phyloP scores from a whole-genome alignment of 345 rosid species.

The Citrus inodora region DNA sequence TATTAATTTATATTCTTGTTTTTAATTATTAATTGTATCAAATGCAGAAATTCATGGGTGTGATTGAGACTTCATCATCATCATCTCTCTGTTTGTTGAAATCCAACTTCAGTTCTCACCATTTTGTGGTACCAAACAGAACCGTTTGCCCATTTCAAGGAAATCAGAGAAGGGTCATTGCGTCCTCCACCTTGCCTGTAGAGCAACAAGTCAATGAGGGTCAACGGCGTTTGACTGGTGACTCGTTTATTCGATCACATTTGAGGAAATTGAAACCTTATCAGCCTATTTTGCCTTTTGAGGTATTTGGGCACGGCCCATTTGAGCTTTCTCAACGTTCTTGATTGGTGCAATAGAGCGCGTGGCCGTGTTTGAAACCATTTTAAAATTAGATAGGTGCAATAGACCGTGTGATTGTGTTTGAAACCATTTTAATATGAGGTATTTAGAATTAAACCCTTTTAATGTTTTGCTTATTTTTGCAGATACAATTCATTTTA shows the following conservation, averaged over 20 bases:
- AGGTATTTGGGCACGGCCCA: slow-evolving; percentile 37
- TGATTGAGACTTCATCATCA: slow-evolving; percentile 28
- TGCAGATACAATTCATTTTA: neutral
- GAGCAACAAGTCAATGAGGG: slow-evolving; percentile 45
- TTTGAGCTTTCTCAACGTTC: neutral
- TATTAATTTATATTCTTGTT: neutral
- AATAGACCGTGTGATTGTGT: neutral
- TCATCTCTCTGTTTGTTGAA: slow-evolving; percentile 31
- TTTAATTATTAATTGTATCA: neutral
- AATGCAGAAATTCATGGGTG: slow-evolving; percentile 47
- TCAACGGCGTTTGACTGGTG: slow-evolving; percentile 48
- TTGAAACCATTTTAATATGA: neutral
- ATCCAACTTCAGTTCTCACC: slow-evolving; percentile 21
- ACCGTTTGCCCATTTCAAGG: slow-evolving; percentile 27
- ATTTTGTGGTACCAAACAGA: slow-evolving; percentile 19
- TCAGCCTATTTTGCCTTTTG: slow-evolving; percentile 90
- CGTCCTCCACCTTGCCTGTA: slow-evolving; percentile 42
- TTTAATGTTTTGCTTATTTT: neutral
- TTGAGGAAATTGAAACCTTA: slow-evolving; percentile 75
- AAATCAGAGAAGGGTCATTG: slow-evolving; percentile 27
- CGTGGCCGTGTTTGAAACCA: neutral
- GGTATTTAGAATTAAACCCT: neutral
- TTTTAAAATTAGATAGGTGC: neutral
- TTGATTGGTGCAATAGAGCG: neutral
- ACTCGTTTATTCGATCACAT: slow-evolving; percentile 79